Evolutionary conservation across 805 yeast species (phyloP), one percentile per base, ranked within the genome.

Genomic region (Teunomyces barrocoloradensis): DNA sequence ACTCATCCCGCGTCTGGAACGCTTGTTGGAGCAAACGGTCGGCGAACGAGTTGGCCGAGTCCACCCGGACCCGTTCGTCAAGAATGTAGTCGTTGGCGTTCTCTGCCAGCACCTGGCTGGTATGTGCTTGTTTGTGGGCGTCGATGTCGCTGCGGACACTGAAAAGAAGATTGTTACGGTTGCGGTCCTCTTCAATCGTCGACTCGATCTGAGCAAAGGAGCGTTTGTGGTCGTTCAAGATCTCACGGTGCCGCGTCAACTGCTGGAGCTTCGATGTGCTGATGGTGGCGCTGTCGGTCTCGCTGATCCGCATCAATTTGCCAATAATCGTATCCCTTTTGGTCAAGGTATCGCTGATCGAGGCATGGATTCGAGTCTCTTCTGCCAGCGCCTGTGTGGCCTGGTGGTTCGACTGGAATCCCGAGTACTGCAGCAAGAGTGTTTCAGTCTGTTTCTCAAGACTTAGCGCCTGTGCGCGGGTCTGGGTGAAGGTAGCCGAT

Each of bases 11-110:
- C 0, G 98, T 90, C 55, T 87, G 88, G 68, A 81, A 85, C 1
- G 97, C 98, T 61, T 86, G 91, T n/a, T 79, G 78, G 33, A 92
- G 75, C 48, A 94, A 72, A 38, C 85, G 70, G 61, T 94, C 97
- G 12, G 96, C 88, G 44, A 90, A 71, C 37, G 77, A 74, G 61
- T 89, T 84, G 37, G 94, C 82, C 44, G 75, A 75, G 53, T 87
- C 88, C 15, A 86, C 85, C 43, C 96, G 73, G 33, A 78, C 72
- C 6, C 89, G 67, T 66, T 92, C 99, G 49, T 86, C 83, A 47
- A 85, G 75, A 62, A 88, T 82, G 63, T 92, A 92, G 51, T 82
- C 87, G 52, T 85, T 81, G 46, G 83, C 88, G 54, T 66, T 66
- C 39, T 46, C 49, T 4, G 53, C 57, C 1, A 50, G 48, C 10